Percentiles rank a stretch among this genome's conserved stretches.
Evolutionary conservation across 2,329 filamentous ascomycete genomes (phyloP).

Genomic region (Talaromyces sp.): DNA sequence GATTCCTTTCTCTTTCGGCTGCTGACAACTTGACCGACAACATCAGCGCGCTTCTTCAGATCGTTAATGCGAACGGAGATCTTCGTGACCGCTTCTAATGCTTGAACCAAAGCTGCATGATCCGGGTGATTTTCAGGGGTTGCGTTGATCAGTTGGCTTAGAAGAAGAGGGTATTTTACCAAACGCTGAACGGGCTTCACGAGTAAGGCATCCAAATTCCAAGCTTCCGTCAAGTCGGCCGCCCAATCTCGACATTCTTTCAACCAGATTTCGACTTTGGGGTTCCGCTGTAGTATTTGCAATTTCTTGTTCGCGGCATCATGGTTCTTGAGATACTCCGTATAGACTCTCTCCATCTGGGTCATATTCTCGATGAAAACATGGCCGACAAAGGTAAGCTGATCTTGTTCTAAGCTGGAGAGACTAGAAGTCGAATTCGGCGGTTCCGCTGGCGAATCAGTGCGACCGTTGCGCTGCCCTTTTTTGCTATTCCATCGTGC

Average conservation of each 20-base stretch:
- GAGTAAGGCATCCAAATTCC: constrained; percentile 92
- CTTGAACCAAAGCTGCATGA: constrained; percentile 65
- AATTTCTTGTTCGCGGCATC: constrained; percentile 64
- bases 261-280: constrained; percentile 75
- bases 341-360: constrained; percentile 64
- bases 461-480: constrained; percentile 42
- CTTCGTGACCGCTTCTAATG: constrained; percentile 66
- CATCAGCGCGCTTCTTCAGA: constrained; percentile 89
- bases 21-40: constrained; percentile 84
- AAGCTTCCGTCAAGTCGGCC: constrained; percentile 86
- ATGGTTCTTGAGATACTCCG: constrained; percentile 64
- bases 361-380: constrained; percentile 57
- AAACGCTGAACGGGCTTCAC: constrained; percentile 96
- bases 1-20: constrained; percentile 83
- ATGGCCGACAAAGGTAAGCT: constrained; percentile 57
- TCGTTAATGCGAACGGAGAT: constrained; percentile 77
- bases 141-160: constrained; percentile 74
- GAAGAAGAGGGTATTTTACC: constrained; percentile 86
- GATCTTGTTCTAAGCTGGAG: constrained; percentile 57
- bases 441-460: constrained; percentile 33
- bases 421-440: constrained; percentile 30
- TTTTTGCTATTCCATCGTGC: constrained; percentile 56
- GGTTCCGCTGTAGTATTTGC: constrained; percentile 49
- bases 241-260: constrained; percentile 90
- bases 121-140: constrained; percentile 85